phyloP scores from a whole-genome alignment of 2,329 filamentous ascomycete species.

The Atkinsonella texensis region DNA sequence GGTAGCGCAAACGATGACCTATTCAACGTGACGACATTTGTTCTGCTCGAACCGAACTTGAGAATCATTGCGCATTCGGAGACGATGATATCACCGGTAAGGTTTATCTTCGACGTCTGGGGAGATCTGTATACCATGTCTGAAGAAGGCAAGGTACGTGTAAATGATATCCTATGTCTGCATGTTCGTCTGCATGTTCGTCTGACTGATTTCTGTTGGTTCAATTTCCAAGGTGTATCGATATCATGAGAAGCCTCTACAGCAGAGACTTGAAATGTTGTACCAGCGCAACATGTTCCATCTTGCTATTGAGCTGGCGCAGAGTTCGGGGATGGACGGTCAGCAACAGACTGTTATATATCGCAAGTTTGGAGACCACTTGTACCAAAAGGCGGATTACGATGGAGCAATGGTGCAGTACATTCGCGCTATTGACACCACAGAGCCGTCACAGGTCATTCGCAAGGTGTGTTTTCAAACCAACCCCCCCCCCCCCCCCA shows the following conservation, averaged over 20 bases:
- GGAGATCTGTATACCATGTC: conserved; percentile 84
- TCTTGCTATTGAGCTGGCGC: conserved; percentile 81
- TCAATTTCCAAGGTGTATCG: conserved; percentile 50
- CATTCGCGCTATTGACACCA: conserved; percentile 88
- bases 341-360: conserved; percentile 86
- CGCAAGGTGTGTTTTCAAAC: conserved; percentile 49
- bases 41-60: conserved; percentile 81
- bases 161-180: no score
- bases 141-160: conserved; percentile 72
- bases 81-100: conserved; percentile 67
- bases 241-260: conserved; percentile 82
- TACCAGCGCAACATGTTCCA: conserved; percentile 92
- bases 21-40: conserved; percentile 80
- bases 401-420: conserved; percentile 99
- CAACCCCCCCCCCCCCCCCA: no score
- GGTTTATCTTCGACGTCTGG: conserved; percentile 76
- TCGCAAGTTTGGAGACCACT: conserved; percentile 81
- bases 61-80: conserved; percentile 86
- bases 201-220: conserved; percentile 1
- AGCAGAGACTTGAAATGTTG: conserved; percentile 83
- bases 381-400: conserved; percentile 92
- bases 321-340: conserved; percentile 70
- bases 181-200: no score
- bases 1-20: conserved; percentile 58
- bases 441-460: conserved; percentile 92